phyloP scores from a whole-genome alignment of 1,284 basidiomycete genomes.

The Pisolithus thermaeus region DNA sequence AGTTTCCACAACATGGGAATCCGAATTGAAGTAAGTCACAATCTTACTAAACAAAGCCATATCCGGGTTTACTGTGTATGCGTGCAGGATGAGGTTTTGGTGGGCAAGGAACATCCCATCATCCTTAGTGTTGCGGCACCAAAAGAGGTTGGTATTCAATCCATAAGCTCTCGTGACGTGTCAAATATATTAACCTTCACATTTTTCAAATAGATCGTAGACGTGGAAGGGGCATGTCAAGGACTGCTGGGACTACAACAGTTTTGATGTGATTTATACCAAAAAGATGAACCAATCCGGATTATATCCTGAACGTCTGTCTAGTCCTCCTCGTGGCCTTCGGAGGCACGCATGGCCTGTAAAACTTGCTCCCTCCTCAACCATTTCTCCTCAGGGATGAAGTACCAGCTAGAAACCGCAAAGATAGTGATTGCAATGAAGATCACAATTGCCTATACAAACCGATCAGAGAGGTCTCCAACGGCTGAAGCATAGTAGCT shows the following conservation, averaged over 20 bases:
- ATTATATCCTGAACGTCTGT: not conserved
- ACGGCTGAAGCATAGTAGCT: constrained; percentile 25
- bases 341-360: constrained; percentile 38
- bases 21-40: constrained; percentile 68
- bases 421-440: constrained; percentile 73
- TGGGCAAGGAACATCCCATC: constrained; percentile 61
- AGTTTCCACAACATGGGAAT: constrained; percentile 87
- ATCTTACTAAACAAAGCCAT: not conserved
- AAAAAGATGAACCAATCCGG: not conserved
- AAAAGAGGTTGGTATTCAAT: constrained; percentile 62
- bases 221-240: constrained; percentile 86
- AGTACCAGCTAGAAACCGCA: constrained; percentile 68
- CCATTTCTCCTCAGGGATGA: constrained; percentile 74
- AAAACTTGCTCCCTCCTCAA: constrained; percentile 56
- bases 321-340: constrained; percentile 14
- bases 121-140: constrained; percentile 78
- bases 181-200: constrained; percentile 3
- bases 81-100: constrained; percentile 75
- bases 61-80: constrained; percentile 8
- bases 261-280: constrained; percentile 32
- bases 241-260: constrained; percentile 65
- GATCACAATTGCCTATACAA: constrained; percentile 62
- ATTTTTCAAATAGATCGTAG: constrained; percentile 48
- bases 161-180: constrained; percentile 3
- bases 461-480: constrained; percentile 9